A percentile compares a stretch with the other conserved stretches of the same genome.
These are phyloP conservation scores for Nannizziopsis barbatae DNA, from an alignment of 2,329 filamentous ascomycete species.

Conservation along the genomic window DNA sequence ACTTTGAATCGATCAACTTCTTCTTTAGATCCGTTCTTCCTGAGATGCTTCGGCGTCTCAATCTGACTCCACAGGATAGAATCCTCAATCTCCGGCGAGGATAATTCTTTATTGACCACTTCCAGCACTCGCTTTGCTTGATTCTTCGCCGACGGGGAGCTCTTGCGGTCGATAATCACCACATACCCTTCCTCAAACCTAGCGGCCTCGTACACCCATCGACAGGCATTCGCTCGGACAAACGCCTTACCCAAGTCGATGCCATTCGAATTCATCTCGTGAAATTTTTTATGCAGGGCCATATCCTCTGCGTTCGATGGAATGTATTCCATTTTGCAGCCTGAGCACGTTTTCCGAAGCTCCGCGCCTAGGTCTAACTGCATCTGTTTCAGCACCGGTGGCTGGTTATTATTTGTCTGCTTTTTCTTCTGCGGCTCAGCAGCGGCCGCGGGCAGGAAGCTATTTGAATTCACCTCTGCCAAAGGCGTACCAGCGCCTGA, in stretches of 20 bases:
- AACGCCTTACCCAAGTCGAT: slow-evolving; percentile 51
- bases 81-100: slow-evolving; percentile 49
- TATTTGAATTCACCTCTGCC: slow-evolving; percentile 36
- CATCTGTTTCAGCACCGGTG: slow-evolving; percentile 44
- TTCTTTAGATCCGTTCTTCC: slow-evolving; percentile 24
- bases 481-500: slow-evolving; percentile 23
- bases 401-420: slow-evolving; percentile 17
- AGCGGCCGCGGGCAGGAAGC: slow-evolving; percentile 28
- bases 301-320: slow-evolving; percentile 51
- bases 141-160: slow-evolving; percentile 41
- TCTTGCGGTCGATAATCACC: slow-evolving; percentile 47
- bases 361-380: slow-evolving; percentile 49
- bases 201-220: slow-evolving; percentile 42
- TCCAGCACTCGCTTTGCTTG: slow-evolving; percentile 48
- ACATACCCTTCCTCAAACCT: slow-evolving; percentile 43
- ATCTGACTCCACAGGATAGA: slow-evolving; percentile 46
- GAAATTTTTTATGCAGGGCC: slow-evolving; percentile 53
- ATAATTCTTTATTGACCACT: slow-evolving; percentile 52
- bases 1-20: slow-evolving; percentile 45
- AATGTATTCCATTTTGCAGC: slow-evolving; percentile 57
- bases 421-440: slow-evolving; percentile 30
- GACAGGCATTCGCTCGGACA: slow-evolving; percentile 41
- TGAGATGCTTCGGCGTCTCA: slow-evolving; percentile 30
- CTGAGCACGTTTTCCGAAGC: slow-evolving; percentile 46
- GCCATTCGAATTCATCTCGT: slow-evolving; percentile 50